phyloP scores from a whole-genome alignment of 495 filamentous ascomycete species.

The Penicillium manginii region DNA sequence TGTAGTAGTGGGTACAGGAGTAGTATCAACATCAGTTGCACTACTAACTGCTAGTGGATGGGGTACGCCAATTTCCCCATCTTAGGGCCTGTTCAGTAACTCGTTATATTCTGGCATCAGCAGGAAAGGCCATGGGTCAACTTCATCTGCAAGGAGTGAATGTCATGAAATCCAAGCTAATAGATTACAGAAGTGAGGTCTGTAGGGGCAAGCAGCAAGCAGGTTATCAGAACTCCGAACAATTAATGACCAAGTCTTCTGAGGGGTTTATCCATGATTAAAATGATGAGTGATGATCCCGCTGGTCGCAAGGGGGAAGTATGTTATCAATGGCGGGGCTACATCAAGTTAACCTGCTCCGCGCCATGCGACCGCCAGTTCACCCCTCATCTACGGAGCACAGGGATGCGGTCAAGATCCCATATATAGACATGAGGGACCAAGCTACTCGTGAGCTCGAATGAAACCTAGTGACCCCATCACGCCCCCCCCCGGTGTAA shows the following conservation, averaged over 20 bases:
- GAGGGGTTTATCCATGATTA: neutral
- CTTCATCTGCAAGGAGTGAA: no score
- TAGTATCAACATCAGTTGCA: no score
- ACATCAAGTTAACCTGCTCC: neutral
- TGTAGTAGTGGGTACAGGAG: no score
- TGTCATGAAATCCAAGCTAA: no score
- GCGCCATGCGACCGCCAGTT: neutral
- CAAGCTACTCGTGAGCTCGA: slow-evolving; percentile 5
- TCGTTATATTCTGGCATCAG: no score
- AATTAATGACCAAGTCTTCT: neutral
- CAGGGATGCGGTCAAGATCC: neutral
- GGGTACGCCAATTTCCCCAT: no score
- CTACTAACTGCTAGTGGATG: no score
- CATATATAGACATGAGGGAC: neutral
- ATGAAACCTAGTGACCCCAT: slow-evolving; percentile 23
- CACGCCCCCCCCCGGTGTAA: slow-evolving; percentile 22
- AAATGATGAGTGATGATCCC: neutral
- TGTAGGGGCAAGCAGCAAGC: neutral
- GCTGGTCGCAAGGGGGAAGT: neutral
- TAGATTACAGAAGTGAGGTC: no score
- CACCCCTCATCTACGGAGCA: neutral
- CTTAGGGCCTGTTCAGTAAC: no score
- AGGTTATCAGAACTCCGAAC: neutral
- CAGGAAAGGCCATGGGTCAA: no score
- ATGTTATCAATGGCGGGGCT: neutral